Evolutionary conservation across 805 yeast species (phyloP).

Genomic region (Brettanomyces nanus): DNA sequence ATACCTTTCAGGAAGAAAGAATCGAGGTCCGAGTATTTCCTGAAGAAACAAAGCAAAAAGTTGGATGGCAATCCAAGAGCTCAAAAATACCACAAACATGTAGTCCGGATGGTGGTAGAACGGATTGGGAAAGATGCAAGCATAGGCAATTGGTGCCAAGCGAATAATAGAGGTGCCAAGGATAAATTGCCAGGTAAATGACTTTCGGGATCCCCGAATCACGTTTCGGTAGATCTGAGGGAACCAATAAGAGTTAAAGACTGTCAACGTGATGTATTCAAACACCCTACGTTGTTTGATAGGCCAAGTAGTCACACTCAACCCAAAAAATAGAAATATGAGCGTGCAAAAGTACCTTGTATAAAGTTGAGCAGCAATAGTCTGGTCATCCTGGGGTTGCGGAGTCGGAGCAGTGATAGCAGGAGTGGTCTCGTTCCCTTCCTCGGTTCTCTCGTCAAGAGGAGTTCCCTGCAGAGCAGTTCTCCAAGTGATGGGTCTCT

Average conservation of each 20-base stretch:
- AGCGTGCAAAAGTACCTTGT: slow-evolving; percentile 46
- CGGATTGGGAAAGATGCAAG: slow-evolving; percentile 43
- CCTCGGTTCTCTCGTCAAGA: slow-evolving; percentile 19
- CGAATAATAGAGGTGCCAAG: slow-evolving; percentile 58
- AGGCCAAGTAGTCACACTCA: slow-evolving; percentile 61
- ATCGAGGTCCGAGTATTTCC: slow-evolving; percentile 66
- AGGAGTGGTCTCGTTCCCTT: slow-evolving; percentile 10
- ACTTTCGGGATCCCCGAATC: slow-evolving; percentile 55
- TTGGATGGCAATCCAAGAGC: slow-evolving; percentile 55
- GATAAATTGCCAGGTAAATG: slow-evolving; percentile 71
- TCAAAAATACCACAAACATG: slow-evolving; percentile 35
- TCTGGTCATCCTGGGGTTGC: slow-evolving; percentile 41
- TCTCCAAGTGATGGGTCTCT: slow-evolving; percentile 56
- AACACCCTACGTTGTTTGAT: slow-evolving; percentile 40
- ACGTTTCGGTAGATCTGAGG: slow-evolving; percentile 83
- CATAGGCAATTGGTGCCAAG: slow-evolving; percentile 55
- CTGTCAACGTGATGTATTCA: slow-evolving; percentile 46
- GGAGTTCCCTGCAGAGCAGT: slow-evolving; percentile 58
- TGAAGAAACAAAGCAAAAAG: slow-evolving; percentile 52
- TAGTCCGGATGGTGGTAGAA: slow-evolving; percentile 63
- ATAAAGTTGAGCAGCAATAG: slow-evolving; percentile 49
- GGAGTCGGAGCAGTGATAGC: slow-evolving; percentile 11
- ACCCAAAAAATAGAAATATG: slow-evolving; percentile 45
- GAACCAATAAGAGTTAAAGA: slow-evolving; percentile 70
- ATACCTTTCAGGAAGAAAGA: slow-evolving; percentile 67